Base-by-base conservation (phyloP, 345 rosid genomes). In the Syzygium aqueum region DNA sequence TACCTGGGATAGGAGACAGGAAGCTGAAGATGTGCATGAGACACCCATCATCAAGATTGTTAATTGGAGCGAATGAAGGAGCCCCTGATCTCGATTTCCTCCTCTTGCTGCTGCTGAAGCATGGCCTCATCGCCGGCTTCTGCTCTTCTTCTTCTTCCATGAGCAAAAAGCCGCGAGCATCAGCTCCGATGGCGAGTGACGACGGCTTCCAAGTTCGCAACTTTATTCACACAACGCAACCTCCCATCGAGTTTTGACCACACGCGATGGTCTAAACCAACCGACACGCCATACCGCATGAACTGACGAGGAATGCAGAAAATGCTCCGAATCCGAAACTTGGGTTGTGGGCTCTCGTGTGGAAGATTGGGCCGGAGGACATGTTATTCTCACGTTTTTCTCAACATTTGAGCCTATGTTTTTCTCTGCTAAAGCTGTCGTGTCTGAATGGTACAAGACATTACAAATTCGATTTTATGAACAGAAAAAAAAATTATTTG, bases 21-120 rank as follows among this genome's bases (percentile, higher is more conserved):
- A 95, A 97, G 93, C 98, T 97, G 93, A 97, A 93, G 90, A 97
- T 94, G 91, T 95, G 99, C 99, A 97, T 96, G 87, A 97, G 99
- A 89, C 98, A 95, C 37, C 99, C 99, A 93, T 97, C 99, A 88
- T 97, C 99, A 28, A 97, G 97, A 92, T 85, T 94, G 93, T 93
- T 96, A 51, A 97, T 92, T 21, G 67, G 92, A 73, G 94, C 89
- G 67, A 4, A 77, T 78, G 89, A 65, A 28, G 92, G 82, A 8
- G 85, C 65, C 8, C 86, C 89, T 21, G 80, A 77, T 27, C 86
- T 85, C 59, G 40, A 27, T 49, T 65, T 85, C 87, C 63, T 85
- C 87, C 85, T 63, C 80, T 65, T 65, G 27, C 43, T 49, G 85
- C 46, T 27, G 13, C 17, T 21, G 33, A 57, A 33, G 27, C 84